phyloP scores from a whole-genome alignment of 352 stramenopile genomes.

The Blastocystis sp. region DNA sequence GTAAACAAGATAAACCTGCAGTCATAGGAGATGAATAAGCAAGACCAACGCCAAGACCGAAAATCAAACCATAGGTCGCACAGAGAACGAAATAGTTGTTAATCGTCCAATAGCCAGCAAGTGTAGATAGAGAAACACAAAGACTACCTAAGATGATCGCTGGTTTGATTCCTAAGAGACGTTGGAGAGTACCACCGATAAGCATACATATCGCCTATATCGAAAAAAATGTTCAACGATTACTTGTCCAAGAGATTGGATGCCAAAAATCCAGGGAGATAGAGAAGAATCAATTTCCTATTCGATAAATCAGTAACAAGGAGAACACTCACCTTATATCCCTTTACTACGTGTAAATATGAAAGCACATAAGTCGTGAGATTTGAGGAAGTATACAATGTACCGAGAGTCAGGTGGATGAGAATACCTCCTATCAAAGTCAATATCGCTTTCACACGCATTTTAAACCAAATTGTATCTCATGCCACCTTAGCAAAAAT shows the following conservation, averaged over 20 bases:
- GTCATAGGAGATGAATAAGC: constrained; percentile 58
- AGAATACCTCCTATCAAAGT: constrained; percentile 53
- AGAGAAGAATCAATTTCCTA: constrained; percentile 27
- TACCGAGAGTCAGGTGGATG: constrained; percentile 58
- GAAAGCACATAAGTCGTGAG: constrained; percentile 55
- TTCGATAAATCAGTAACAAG: neutral
- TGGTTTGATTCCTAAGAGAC: neutral
- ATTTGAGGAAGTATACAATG: constrained; percentile 58
- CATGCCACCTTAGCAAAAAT: no score
- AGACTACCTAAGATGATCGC: constrained; percentile 4
- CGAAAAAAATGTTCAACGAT: neutral
- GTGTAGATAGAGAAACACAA: constrained; percentile 14
- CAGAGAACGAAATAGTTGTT: constrained; percentile 50
- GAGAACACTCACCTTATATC: neutral
- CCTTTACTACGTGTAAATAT: constrained; percentile 39
- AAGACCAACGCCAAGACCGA: constrained; percentile 52
- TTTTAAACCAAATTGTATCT: neutral
- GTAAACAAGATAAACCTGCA: neutral
- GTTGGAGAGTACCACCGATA: constrained; percentile 6
- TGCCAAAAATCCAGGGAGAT: constrained; percentile 37
- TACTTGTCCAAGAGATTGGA: constrained; percentile 44
- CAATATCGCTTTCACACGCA: constrained; percentile 37
- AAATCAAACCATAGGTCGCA: constrained; percentile 20
- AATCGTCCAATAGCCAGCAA: constrained; percentile 26
- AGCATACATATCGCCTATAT: constrained; percentile 29